These are phyloP conservation scores for Tricholoma bakamatsutake DNA, from an alignment of 768 basidiomycete genomes.

Conservation along the genomic window DNA sequence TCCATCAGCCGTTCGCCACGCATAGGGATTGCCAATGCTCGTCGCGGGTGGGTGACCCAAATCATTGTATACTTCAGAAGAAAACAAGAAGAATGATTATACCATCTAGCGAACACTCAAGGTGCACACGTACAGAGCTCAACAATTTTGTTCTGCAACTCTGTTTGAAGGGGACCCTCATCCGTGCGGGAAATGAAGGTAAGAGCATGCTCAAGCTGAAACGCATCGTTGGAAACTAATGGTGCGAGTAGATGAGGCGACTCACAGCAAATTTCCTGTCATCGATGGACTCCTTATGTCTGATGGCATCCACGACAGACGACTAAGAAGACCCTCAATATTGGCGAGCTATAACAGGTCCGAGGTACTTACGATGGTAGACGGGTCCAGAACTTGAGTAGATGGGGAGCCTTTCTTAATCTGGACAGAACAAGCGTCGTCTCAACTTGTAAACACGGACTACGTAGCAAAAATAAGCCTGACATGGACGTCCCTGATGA, in stretches of 20 bases:
- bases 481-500: conserved; percentile 25
- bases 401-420: conserved; percentile 38
- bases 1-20: conserved; percentile 74
- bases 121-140: conserved; percentile 44
- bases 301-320: conserved; percentile 54
- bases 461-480: background rate
- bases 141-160: conserved; percentile 42
- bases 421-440: conserved; percentile 19
- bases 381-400: conserved; percentile 25
- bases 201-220: conserved; percentile 67
- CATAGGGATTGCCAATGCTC: conserved; percentile 52
- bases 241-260: conserved; percentile 1
- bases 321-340: conserved; percentile 31
- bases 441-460: background rate
- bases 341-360: background rate
- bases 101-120: background rate
- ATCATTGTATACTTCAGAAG: conserved; percentile 66
- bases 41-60: conserved; percentile 75
- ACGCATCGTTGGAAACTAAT: background rate
- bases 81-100: background rate
- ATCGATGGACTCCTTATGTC: conserved; percentile 58
- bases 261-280: conserved; percentile 73
- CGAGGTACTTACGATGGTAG: conserved; percentile 35
- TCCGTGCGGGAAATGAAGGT: conserved; percentile 57
- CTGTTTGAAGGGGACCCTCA: conserved; percentile 32